Evolutionary conservation across 495 filamentous ascomycete genomes (phyloP), one percentile per base, ranked within the genome.

Genomic region (Podospora tetraspora): DNA sequence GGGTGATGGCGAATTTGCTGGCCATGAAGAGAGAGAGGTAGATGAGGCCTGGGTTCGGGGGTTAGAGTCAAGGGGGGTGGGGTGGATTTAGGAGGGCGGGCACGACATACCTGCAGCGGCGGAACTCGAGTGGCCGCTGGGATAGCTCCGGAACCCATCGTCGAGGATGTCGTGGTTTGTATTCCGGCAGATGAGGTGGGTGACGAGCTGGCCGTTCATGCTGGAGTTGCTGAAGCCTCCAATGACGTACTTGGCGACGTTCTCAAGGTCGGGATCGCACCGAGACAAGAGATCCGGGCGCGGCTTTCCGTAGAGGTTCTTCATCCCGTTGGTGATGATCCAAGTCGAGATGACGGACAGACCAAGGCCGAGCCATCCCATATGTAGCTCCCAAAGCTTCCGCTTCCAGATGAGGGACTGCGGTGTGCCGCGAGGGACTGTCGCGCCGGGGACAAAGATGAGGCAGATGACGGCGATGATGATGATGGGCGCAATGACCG

Each of bases 121-220:
- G 22, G 84, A 83, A 64, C 78, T 79, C 27, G 84, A 75, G 70
- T 89, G 87, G 70, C 91, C 91, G 61, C 88, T 91, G 25, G 93
- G 93, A 79, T 91, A 97, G 70, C 90, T 93, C 61, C 89, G 86
- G 75, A 96, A 97, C 1, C 92, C 93, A 76, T 97, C 93, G 72
- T 93, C 87, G 64, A 96, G 81, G n/a, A 89, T 80, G 7, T 71
- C 64, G 22, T 81, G 82, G 76, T 94, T 84, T 3, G 85, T 81
- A 68, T 89, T 86, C 3, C 82, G 88, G 80, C 93, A 97, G 60
- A 94, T 92, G 1, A 80, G 79, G 24, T 79, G 87, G 61, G 84
- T 86, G 16, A 89, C 88, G 34, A 96, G 79, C 69, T 79, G 76
- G 4, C 88, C 87, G 13, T 72, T 74, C 30, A 72, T 74, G 56